These are phyloP conservation scores for Trichoderma semiorbis DNA, from an alignment of 2,329 filamentous ascomycete species.

Conservation along the genomic window DNA sequence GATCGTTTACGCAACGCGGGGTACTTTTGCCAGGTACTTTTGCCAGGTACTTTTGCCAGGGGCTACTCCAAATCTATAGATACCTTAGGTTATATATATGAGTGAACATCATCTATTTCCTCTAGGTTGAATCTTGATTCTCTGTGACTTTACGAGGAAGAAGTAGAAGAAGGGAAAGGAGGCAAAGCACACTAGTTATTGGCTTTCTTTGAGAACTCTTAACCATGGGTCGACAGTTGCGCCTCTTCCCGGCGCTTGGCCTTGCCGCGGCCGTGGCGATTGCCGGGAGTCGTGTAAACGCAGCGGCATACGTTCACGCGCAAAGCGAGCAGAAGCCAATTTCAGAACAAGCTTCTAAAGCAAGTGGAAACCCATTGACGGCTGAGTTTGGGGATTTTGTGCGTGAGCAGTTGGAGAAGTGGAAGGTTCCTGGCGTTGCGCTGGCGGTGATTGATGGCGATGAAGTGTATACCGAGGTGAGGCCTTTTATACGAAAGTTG, in stretches of 20 bases:
- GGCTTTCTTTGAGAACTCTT: neutral
- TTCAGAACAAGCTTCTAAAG: neutral
- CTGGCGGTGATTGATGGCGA: constrained; percentile 29
- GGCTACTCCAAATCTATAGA: neutral
- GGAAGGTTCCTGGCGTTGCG: constrained; percentile 30
- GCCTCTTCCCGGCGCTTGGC: neutral
- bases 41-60: too few relatives aligned
- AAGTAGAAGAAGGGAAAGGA: neutral
- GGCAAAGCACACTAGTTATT: too few relatives aligned
- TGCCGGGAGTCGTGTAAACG: neutral
- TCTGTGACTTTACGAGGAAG: neutral
- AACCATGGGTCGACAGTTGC: neutral
- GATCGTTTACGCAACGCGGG: neutral
- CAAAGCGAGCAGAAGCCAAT: constrained; percentile 2
- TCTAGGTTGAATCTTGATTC: neutral
- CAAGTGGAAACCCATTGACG: constrained; percentile 5
- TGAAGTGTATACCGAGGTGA: constrained; percentile 26
- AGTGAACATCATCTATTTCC: neutral
- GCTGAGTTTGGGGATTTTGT: constrained; percentile 14
- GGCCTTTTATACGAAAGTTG: neutral
- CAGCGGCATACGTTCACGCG: neutral
- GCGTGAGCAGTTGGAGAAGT: constrained; percentile 7
- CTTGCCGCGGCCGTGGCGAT: neutral
- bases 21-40: neutral
- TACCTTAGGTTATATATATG: neutral